Percentiles rank a stretch among this genome's conserved stretches.
phyloP scores from a whole-genome alignment of 805 yeast genomes.

The Geotrichum ghanense region DNA sequence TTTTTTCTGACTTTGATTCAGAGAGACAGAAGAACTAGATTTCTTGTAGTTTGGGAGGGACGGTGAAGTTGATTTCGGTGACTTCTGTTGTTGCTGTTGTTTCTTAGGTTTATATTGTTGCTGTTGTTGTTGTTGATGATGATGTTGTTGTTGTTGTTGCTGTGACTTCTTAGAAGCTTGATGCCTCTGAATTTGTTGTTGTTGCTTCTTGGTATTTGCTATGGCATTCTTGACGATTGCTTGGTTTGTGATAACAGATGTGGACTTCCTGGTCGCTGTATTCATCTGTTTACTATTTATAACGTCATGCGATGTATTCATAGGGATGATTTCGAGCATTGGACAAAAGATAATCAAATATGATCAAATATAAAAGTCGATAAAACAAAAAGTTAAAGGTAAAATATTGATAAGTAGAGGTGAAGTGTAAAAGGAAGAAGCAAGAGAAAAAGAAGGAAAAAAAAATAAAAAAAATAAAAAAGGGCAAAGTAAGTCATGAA shows the following conservation, averaged over 20 bases:
- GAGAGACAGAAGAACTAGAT: background rate
- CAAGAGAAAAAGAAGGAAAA: too few relatives aligned
- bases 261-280: background rate
- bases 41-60: background rate
- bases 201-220: slow-evolving; percentile 7
- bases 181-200: background rate
- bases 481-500: too few relatives aligned
- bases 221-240: slow-evolving; percentile 17
- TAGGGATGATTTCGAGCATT: background rate
- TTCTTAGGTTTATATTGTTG: background rate
- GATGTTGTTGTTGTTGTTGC: slow-evolving; percentile 3
- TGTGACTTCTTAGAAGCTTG: slow-evolving; percentile 4
- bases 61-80: background rate
- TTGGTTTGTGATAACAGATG: slow-evolving; percentile 15
- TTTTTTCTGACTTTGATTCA: background rate
- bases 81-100: background rate
- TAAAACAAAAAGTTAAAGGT: too few relatives aligned
- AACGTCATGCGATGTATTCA: background rate
- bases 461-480: too few relatives aligned
- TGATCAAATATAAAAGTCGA: too few relatives aligned
- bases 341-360: background rate
- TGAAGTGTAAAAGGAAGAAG: too few relatives aligned
- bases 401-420: too few relatives aligned
- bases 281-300: background rate
- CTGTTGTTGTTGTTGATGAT: slow-evolving; percentile 1